Evolutionary conservation across 306 rosid species (phyloP).

Genomic region (Prunus kanzakura): DNA sequence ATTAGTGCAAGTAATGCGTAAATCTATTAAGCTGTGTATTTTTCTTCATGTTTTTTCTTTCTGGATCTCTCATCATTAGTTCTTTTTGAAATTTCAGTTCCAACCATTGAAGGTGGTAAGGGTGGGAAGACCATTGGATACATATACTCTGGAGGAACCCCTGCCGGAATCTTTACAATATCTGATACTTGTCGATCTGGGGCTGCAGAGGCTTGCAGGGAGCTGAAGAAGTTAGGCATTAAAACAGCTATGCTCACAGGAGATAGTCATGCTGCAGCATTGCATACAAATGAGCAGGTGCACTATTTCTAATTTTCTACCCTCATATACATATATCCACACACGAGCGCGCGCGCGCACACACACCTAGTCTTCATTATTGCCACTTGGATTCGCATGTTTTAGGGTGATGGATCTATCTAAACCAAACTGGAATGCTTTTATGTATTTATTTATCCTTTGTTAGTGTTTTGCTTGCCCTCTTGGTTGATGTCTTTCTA

Average conservation of each 20-base stretch:
- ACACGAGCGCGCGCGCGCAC: too few relatives aligned
- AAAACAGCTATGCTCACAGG: constrained; percentile 90
- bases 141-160: constrained; percentile 52
- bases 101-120: constrained; percentile 41
- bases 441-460: too few relatives aligned
- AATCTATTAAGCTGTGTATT: background rate
- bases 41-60: background rate
- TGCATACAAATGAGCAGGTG: constrained; percentile 81
- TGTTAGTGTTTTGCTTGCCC: too few relatives aligned
- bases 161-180: constrained; percentile 60
- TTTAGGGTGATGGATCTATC: too few relatives aligned
- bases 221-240: constrained; percentile 66
- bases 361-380: too few relatives aligned
- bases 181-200: constrained; percentile 83
- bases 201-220: constrained; percentile 56
- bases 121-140: constrained; percentile 77
- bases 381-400: too few relatives aligned
- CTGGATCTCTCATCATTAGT: background rate
- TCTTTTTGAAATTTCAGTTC: constrained; percentile 42
- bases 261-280: constrained; percentile 70
- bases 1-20: too few relatives aligned
- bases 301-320: background rate
- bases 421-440: too few relatives aligned
- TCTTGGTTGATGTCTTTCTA: too few relatives aligned
- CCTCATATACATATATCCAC: background rate